phyloP scores from a whole-genome alignment of 2,329 filamentous ascomycete genomes.

The Acrocalymma vagum region DNA sequence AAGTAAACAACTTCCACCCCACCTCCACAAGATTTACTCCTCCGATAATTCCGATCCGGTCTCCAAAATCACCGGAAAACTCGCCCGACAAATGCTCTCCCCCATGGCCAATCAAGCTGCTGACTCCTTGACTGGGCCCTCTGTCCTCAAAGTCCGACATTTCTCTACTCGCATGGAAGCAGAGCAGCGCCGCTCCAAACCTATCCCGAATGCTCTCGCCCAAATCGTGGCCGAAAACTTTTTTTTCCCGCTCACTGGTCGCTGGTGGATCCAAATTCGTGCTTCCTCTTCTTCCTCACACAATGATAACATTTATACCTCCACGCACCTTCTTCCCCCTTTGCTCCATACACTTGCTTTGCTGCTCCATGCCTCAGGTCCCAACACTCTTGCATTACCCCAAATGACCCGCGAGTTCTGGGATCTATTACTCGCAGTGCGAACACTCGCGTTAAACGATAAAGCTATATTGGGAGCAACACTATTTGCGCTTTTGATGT shows the following conservation, averaged over 20 bases:
- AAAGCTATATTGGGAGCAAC: slow-evolving; percentile 75
- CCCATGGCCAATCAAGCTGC: slow-evolving; percentile 85
- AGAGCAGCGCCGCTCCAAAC: slow-evolving; percentile 65
- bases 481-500: slow-evolving; percentile 78
- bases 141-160: slow-evolving; percentile 85
- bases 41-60: slow-evolving; percentile 64
- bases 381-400: slow-evolving; percentile 76
- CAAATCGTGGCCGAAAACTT: slow-evolving; percentile 78
- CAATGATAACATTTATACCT: slow-evolving; percentile 73
- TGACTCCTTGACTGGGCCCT: slow-evolving; percentile 79
- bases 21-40: slow-evolving; percentile 76
- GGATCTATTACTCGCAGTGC: slow-evolving; percentile 78
- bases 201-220: slow-evolving; percentile 80
- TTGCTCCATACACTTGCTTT: slow-evolving; percentile 89
- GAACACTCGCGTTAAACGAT: slow-evolving; percentile 63
- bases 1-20: slow-evolving; percentile 78
- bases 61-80: slow-evolving; percentile 70
- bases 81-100: slow-evolving; percentile 78
- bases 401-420: slow-evolving; percentile 87
- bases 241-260: slow-evolving; percentile 85
- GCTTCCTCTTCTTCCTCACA: slow-evolving; percentile 47
- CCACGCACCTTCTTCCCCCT: slow-evolving; percentile 77
- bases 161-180: slow-evolving; percentile 82
- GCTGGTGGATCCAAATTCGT: slow-evolving; percentile 74
- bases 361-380: slow-evolving; percentile 82